phyloP scores from a whole-genome alignment of 345 rosid species.

The Angophora floribunda region DNA sequence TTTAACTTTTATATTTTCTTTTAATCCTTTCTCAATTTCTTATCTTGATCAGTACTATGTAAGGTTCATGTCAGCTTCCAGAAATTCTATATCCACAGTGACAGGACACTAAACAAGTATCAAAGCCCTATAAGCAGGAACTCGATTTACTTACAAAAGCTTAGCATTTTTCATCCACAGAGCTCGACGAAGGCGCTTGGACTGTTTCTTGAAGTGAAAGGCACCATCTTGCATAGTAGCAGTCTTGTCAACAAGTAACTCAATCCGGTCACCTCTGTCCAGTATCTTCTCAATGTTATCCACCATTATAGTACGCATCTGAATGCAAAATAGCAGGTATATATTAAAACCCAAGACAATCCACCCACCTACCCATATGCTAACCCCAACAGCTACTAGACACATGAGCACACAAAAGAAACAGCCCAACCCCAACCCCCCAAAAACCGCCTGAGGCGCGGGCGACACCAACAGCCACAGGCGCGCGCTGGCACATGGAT shows the following conservation, averaged over 20 bases:
- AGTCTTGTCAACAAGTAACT: conserved; percentile 93
- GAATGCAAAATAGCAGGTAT: not conserved
- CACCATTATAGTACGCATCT: conserved; percentile 94
- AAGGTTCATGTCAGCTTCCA: not conserved
- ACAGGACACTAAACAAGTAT: not conserved
- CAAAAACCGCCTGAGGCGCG: fast-evolving
- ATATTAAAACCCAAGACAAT: not conserved
- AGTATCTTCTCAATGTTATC: conserved; percentile 95
- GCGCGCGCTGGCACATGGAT: not conserved
- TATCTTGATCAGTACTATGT: not conserved
- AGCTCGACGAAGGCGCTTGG: conserved; percentile 84
- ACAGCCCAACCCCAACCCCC: not conserved
- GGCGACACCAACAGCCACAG: not conserved
- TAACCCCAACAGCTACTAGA: not conserved
- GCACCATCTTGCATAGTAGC: conserved; percentile 91
- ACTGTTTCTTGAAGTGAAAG: conserved; percentile 94
- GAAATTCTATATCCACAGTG: not conserved
- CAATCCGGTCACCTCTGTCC: conserved; percentile 95
- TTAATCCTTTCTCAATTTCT: not conserved
- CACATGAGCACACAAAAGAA: not conserved
- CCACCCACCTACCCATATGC: not conserved
- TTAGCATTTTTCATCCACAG: conserved; percentile 98
- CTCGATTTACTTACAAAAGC: conserved; percentile 52
- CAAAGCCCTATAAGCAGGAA: not conserved
- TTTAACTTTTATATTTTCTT: not conserved